Base-by-base conservation (phyloP, 345 rosid genomes). In the Erodium maritimum region DNA sequence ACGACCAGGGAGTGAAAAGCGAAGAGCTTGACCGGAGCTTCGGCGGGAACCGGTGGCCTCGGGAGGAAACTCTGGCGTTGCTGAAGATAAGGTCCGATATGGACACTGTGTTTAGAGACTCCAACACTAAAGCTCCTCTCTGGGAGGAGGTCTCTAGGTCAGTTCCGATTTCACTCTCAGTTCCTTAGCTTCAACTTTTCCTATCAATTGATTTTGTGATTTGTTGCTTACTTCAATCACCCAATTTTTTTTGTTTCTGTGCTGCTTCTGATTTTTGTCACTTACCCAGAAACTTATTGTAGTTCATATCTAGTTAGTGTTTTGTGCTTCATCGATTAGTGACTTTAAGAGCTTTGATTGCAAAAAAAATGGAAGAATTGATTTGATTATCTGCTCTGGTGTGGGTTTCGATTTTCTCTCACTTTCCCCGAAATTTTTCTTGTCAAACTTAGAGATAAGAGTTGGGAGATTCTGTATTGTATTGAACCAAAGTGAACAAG, bases 121-220 rank as follows among this genome's bases (percentile, higher is more conserved):
- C 88, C 5, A 74, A 65, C 59, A 72, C 75, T 53, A 91, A 88
- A 75, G 88, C 81, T 58, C 90, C 94, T 53, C 76, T 88, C 13
- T 88, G 97, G 97, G 96, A 91, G 56, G 84, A 88, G 55, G 83
- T 88, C 66, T 88, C 97, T 63, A 81, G 96, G 96, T 91, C 61
- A 77, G 62, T 55, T 57, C 66, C 61, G 48, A 14, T 42, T 50
- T 60, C 46, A 14, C n/a, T n/a, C n/a, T n/a, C n/a, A n/a, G n/a
- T n/a, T n/a, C n/a, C n/a, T n/a, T n/a, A n/a, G n/a, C n/a, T n/a
- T n/a, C n/a, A n/a, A n/a, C n/a, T n/a, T n/a, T n/a, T n/a, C n/a
- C n/a, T n/a, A n/a, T n/a, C n/a, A n/a, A n/a, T n/a, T n/a, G n/a
- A n/a, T n/a, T n/a, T n/a, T n/a, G n/a, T n/a, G n/a, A n/a, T n/a